Conservation (phyloP, 257 asterid species). For the Voacanga thouarsii region DNA sequence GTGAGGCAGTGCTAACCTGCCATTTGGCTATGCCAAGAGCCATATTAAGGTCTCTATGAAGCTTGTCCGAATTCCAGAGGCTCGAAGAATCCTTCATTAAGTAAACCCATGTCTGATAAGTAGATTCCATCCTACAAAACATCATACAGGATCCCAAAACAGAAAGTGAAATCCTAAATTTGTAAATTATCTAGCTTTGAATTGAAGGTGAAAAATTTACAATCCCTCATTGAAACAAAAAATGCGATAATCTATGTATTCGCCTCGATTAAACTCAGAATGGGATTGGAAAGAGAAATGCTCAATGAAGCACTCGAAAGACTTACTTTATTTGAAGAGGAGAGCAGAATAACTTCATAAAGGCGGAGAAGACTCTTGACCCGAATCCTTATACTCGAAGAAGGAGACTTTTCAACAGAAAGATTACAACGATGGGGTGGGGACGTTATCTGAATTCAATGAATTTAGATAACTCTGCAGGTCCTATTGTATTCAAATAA, state of each 20-base stretch:
- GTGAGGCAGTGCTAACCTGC: conserved; percentile 52
- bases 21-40: conserved; percentile 88
- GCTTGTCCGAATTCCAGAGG: conserved; percentile 66
- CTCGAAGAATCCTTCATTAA: conserved; percentile 55
- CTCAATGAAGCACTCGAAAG: too few relatives aligned
- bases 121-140: conserved; percentile 81
- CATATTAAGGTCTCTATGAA: conserved; percentile 71
- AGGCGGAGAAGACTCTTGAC: too few relatives aligned
- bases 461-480: too few relatives aligned
- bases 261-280: not conserved
- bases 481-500: too few relatives aligned
- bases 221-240: not conserved
- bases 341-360: too few relatives aligned
- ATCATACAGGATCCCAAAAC: conserved; percentile 7
- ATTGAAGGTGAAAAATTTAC: not conserved
- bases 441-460: too few relatives aligned
- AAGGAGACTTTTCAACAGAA: too few relatives aligned
- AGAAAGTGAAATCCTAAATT: conserved; percentile 10
- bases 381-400: too few relatives aligned
- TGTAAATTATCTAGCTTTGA: not conserved
- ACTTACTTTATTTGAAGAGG: too few relatives aligned
- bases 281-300: too few relatives aligned
- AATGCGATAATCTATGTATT: not conserved
- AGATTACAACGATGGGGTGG: too few relatives aligned
- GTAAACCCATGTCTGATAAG: conserved; percentile 84